Evolutionary conservation across 2,329 filamentous ascomycete genomes (phyloP).

Genomic region (Arthrobotrys entomopaga): DNA sequence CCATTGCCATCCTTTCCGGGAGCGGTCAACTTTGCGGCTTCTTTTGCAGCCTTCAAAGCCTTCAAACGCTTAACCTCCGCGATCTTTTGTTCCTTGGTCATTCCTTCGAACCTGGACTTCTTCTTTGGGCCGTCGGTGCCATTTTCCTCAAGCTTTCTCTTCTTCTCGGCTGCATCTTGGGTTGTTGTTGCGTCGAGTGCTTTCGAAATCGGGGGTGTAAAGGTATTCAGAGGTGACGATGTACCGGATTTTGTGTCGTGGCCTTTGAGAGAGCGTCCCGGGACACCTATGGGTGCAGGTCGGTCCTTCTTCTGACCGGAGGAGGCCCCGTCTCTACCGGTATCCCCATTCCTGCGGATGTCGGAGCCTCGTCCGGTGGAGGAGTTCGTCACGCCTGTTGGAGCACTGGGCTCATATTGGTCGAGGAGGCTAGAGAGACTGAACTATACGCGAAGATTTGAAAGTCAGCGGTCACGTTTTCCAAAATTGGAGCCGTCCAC

Average conservation of each 20-base stretch:
- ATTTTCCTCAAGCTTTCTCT: slow-evolving; percentile 48
- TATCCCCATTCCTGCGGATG: slow-evolving; percentile 39
- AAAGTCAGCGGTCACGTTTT: not conserved
- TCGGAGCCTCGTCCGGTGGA: slow-evolving; percentile 45
- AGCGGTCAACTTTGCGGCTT: slow-evolving; percentile 31
- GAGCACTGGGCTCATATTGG: slow-evolving; percentile 31
- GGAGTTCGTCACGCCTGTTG: slow-evolving; percentile 15
- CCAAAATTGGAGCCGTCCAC: too few species aligned
- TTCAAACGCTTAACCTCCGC: slow-evolving; percentile 52
- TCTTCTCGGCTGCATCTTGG: slow-evolving; percentile 37
- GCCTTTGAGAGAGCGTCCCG: slow-evolving; percentile 26
- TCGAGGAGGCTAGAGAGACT: slow-evolving; percentile 44
- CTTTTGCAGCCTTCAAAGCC: slow-evolving; percentile 47
- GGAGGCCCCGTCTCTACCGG: slow-evolving; percentile 29
- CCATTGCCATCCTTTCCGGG: slow-evolving; percentile 49
- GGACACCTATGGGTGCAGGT: slow-evolving; percentile 51
- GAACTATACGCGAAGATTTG: slow-evolving; percentile 24
- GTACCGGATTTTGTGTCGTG: slow-evolving; percentile 32
- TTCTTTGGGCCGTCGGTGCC: slow-evolving; percentile 43
- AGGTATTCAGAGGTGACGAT: slow-evolving; percentile 45
- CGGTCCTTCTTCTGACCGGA: slow-evolving; percentile 40
- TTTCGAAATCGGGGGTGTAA: slow-evolving; percentile 50
- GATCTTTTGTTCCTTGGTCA: slow-evolving; percentile 56
- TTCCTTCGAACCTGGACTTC: slow-evolving; percentile 55
- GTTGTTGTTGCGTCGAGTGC: slow-evolving; percentile 41